A percentile compares a stretch with the other conserved stretches of the same genome.
phyloP scores from a whole-genome alignment of 2,329 filamentous ascomycete species.

The Calcarisporium arbuscula region DNA sequence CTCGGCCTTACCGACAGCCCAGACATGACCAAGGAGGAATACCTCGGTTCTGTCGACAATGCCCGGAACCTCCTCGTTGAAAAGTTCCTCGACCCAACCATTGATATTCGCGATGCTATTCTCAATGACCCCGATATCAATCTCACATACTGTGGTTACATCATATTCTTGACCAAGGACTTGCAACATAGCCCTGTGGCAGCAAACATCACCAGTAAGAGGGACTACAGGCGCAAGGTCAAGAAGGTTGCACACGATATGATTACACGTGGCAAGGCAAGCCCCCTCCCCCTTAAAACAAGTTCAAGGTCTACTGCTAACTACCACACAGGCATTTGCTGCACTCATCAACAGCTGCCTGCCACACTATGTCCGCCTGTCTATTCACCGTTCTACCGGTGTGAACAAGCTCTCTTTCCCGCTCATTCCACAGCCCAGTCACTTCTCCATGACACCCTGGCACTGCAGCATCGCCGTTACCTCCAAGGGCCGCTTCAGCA shows the following conservation, averaged over 20 bases:
- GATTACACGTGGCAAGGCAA: not conserved
- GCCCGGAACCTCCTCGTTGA: not conserved
- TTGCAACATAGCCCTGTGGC: no score
- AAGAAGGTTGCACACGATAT: conserved; percentile 3
- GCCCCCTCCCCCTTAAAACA: no score
- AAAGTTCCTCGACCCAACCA: not conserved
- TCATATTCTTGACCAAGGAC: conserved; percentile 14
- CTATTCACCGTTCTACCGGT: conserved; percentile 12
- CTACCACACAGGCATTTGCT: conserved; percentile 1
- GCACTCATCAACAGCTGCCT: conserved; percentile 9
- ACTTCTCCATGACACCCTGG: conserved; percentile 23
- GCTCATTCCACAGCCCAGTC: conserved; percentile 14
- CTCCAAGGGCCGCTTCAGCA: conserved; percentile 20
- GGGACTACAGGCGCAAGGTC: no score
- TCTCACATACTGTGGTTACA: conserved; percentile 14
- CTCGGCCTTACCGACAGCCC: conserved; percentile 15
- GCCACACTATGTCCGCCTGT: conserved; percentile 13
- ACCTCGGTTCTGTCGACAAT: not conserved
- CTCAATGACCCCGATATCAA: conserved; percentile 13
- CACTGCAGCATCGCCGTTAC: conserved; percentile 26
- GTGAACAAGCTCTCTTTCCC: conserved; percentile 13
- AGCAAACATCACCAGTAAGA: no score
- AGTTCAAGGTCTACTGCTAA: not conserved
- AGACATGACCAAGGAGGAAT: conserved; percentile 1
- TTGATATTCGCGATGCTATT: conserved; percentile 10